A percentile compares a stretch with the other conserved stretches of the same genome.
These are phyloP conservation scores for Tulasnella sp. DNA, from an alignment of 768 basidiomycete species.

Conservation along the genomic window DNA sequence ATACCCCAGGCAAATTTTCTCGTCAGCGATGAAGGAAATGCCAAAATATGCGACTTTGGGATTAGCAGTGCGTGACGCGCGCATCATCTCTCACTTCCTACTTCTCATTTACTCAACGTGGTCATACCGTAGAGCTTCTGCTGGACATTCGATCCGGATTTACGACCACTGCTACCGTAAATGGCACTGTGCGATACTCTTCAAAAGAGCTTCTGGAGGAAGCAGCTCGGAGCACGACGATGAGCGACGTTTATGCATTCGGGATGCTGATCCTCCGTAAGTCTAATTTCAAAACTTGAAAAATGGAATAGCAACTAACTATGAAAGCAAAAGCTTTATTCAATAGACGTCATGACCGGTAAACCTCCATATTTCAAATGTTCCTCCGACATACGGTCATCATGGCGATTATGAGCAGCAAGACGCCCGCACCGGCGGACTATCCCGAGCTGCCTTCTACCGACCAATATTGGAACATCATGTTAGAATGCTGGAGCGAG, in stretches of 20 bases:
- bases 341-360: neutral
- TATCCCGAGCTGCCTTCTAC: neutral
- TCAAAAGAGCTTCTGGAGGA: neutral
- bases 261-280: neutral
- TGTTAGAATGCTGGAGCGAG: neutral
- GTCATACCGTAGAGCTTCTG: neutral
- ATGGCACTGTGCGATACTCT: neutral
- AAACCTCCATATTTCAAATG: neutral
- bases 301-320: too few species aligned
- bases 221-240: neutral
- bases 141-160: neutral
- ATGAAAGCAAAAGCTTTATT: too few species aligned
- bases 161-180: neutral
- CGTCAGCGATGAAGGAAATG: neutral
- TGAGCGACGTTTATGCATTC: conserved; percentile 4
- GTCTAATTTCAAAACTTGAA: too few species aligned
- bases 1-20: conserved; percentile 1
- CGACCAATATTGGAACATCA: neutral
- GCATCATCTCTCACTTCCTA: neutral
- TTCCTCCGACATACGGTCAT: neutral
- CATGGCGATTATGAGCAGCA: neutral
- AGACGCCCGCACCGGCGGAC: neutral
- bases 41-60: conserved; percentile 15
- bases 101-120: too few species aligned
- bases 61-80: neutral